Evolutionary conservation across 805 yeast genomes (phyloP).

Genomic region (Komagataella ulmi): DNA sequence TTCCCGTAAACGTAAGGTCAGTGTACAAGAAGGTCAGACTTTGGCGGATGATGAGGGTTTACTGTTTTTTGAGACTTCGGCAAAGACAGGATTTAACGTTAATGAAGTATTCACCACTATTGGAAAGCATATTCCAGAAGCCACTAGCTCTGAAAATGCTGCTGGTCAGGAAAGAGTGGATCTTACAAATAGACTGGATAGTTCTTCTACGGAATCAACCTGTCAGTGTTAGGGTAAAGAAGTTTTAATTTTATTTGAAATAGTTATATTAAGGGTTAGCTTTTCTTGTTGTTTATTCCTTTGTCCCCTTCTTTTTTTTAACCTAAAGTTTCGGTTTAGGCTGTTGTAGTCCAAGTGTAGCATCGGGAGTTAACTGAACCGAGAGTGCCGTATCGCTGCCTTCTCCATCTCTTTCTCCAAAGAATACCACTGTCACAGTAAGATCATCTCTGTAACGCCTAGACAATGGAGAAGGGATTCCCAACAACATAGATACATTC

Average conservation of each 20-base stretch:
- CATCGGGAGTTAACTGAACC: background rate
- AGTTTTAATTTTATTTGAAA: background rate
- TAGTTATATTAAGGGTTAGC: background rate
- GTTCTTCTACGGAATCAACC: background rate
- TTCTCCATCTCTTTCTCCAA: slow-evolving; percentile 39
- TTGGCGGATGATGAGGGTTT: slow-evolving; percentile 87
- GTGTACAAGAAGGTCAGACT: slow-evolving; percentile 73
- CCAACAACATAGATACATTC: slow-evolving; percentile 75
- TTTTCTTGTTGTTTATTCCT: slow-evolving; percentile 1
- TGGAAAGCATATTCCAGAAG: slow-evolving; percentile 70
- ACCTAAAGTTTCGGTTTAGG: background rate
- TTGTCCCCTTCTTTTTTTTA: background rate
- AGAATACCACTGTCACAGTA: slow-evolving; percentile 91
- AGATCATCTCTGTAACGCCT: slow-evolving; percentile 91
- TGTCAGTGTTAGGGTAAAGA: background rate
- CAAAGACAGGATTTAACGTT: slow-evolving; percentile 81
- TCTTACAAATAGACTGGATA: slow-evolving; percentile 9
- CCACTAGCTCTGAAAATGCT: slow-evolving; percentile 9
- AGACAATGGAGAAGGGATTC: slow-evolving; percentile 85
- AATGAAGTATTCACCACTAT: slow-evolving; percentile 85
- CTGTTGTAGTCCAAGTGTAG: background rate
- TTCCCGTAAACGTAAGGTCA: slow-evolving; percentile 59
- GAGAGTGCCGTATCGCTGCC: background rate
- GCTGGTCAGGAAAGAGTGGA: slow-evolving; percentile 19
- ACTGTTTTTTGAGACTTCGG: slow-evolving; percentile 87